These are phyloP conservation scores for Balansia obtecta DNA, from an alignment of 2,329 filamentous ascomycete species.

Conservation along the genomic window DNA sequence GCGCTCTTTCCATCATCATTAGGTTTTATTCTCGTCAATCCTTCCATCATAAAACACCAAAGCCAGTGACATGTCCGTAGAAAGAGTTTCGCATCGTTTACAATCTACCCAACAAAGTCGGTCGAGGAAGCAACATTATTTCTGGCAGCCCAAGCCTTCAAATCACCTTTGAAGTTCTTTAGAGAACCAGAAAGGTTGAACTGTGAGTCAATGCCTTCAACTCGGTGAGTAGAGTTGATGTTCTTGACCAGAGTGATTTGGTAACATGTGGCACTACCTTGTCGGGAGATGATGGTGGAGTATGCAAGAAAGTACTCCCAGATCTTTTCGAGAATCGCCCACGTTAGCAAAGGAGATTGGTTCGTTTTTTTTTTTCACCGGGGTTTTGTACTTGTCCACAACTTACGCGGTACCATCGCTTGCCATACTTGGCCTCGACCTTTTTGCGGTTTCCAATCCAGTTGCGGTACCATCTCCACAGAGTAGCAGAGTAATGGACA, in stretches of 20 bases:
- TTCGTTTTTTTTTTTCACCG: too few species aligned
- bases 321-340: conserved; percentile 38
- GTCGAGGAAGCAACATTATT: conserved; percentile 23
- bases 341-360: neutral
- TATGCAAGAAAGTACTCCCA: conserved; percentile 90
- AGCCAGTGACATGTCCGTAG: neutral
- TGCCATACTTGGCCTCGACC: conserved; percentile 88
- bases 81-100: neutral
- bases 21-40: neutral
- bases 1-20: neutral
- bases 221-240: conserved; percentile 76
- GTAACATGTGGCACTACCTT: conserved; percentile 78
- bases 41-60: neutral
- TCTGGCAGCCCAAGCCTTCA: conserved; percentile 22
- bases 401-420: conserved; percentile 84
- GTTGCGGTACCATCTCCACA: conserved; percentile 98
- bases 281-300: conserved; percentile 74
- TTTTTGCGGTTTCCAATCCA: conserved; percentile 92
- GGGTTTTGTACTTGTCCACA: neutral
- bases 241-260: conserved; percentile 88
- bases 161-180: conserved; percentile 22
- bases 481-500: conserved; percentile 90
- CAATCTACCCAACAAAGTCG: conserved; percentile 15
- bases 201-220: conserved; percentile 63
- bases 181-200: conserved; percentile 55